Evolutionary conservation across 225 moss, liverwort and hornwort genomes (phyloP), one percentile per base, ranked within the genome.

Genomic region (Climacium dendroides): DNA sequence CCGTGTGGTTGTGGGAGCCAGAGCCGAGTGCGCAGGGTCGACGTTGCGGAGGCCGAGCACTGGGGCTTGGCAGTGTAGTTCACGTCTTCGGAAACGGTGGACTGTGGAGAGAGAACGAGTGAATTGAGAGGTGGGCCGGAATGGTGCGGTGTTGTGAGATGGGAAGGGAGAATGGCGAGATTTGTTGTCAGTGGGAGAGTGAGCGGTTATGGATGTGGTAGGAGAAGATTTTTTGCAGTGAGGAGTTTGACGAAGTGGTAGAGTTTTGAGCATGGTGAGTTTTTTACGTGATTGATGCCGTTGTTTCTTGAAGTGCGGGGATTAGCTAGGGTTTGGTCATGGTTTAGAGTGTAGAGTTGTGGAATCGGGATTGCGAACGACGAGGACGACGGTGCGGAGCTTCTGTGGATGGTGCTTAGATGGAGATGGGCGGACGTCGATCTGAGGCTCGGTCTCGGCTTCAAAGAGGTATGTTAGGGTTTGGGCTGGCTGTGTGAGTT

Each of bases 401-500:
- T 69, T 45, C 69, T 54, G 86, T 90, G 79, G 74, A 79, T 87
- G 87, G 82, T 88, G 76, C 74, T 53, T 69, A 25, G 82, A 89
- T 92, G 90, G 90, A 86, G 79, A 66, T 66, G 83, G 83, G 83
- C 53, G 80, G 87, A 79, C 90, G 76, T 80, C 87, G 90, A 89
- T 89, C 87, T 87, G 83, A 87, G 82, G 82, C 90, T 72, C 90
- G 90, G 79, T 87, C 85, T 75, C 77, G 90, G 70, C 85, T 82
- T 54, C 89, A 62, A 67, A 85, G 87, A 91, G 92, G 92, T 92
- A 64, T 41, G 89, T 87, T 85, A 92, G 90, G 89, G 87, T 89
- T 90, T 52, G 83, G 65, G 37, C 48, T 72, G 53, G 15, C 52
- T 41, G 8, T 37, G n/a, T 81, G 81, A 69, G 37, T 19, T 85